These are phyloP conservation scores for Arthrobotrys sphaeroides DNA, from an alignment of 2,329 filamentous ascomycete genomes.

Conservation along the genomic window DNA sequence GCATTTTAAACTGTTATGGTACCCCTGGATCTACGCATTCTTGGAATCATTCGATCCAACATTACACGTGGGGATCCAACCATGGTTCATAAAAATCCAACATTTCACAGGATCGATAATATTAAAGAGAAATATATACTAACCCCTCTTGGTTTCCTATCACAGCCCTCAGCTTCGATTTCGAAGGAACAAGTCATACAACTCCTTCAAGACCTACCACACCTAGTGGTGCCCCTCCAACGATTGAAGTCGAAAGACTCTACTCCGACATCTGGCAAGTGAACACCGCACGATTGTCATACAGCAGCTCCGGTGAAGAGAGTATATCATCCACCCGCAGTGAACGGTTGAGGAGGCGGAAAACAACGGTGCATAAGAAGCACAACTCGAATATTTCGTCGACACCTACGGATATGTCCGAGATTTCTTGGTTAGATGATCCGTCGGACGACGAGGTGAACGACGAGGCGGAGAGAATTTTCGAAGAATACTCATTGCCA, in stretches of 20 bases:
- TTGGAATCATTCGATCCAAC: conserved; percentile 19
- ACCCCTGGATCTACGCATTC: background rate
- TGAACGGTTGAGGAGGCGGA: conserved; percentile 27
- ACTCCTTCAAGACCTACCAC: background rate
- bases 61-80: conserved; percentile 19
- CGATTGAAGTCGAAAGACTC: conserved; percentile 35
- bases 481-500: conserved; percentile 40
- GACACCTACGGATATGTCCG: conserved; percentile 9
- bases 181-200: conserved; percentile 11
- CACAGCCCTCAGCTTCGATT: background rate
- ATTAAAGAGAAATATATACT: conserved; percentile 5
- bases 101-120: conserved; percentile 4
- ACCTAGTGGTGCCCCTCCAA: conserved; percentile 17
- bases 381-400: conserved; percentile 29
- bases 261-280: conserved; percentile 50
- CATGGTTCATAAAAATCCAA: background rate
- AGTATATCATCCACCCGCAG: conserved; percentile 36
- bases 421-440: conserved; percentile 50
- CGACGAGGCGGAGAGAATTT: conserved; percentile 45
- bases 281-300: conserved; percentile 27
- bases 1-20: background rate
- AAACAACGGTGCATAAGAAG: conserved; percentile 43
- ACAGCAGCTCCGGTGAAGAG: conserved; percentile 42
- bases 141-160: conserved; percentile 3
- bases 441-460: conserved; percentile 49